Evolutionary conservation across 805 yeast genomes (phyloP).

Genomic region (Wickerhamiella qilinensis): DNA sequence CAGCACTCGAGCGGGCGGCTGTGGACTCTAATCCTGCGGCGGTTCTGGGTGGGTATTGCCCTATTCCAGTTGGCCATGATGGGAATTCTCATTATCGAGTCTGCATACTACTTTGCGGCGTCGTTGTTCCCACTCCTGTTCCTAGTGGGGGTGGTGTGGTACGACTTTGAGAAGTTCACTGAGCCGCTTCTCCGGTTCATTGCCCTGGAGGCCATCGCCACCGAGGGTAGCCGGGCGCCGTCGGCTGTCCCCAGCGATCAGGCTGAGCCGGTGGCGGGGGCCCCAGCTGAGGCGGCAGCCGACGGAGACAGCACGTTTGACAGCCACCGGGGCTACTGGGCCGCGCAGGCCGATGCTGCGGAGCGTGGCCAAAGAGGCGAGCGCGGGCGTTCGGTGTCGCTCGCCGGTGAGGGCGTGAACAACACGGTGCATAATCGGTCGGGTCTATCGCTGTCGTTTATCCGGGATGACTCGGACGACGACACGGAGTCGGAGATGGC

Average conservation of each 20-base stretch:
- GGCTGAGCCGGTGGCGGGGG: slow-evolving; percentile 10
- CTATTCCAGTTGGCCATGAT: slow-evolving; percentile 87
- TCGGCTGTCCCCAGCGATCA: slow-evolving; percentile 18
- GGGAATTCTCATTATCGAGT: slow-evolving; percentile 69
- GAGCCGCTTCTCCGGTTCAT: slow-evolving; percentile 71
- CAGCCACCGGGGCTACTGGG: neutral
- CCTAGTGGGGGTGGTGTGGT: slow-evolving; percentile 44
- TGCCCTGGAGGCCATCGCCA: slow-evolving; percentile 68
- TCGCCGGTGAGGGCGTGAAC: too few species aligned
- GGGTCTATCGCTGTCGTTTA: neutral
- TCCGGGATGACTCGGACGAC: slow-evolving; percentile 1
- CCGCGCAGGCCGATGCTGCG: neutral
- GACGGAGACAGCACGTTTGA: neutral
- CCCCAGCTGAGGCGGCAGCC: neutral
- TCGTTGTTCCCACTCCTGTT: slow-evolving; percentile 64
- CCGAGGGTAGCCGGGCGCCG: too few species aligned
- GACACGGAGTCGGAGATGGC: slow-evolving; percentile 1
- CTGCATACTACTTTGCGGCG: slow-evolving; percentile 61
- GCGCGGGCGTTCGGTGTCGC: neutral
- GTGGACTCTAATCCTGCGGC: slow-evolving; percentile 79
- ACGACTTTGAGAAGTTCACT: slow-evolving; percentile 70
- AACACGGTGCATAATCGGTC: too few species aligned
- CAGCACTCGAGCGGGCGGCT: slow-evolving; percentile 95
- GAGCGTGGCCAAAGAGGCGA: neutral
- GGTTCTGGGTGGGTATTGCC: slow-evolving; percentile 65